phyloP scores from a whole-genome alignment of 805 yeast genomes.

The Barnettozyma sucrosica region DNA sequence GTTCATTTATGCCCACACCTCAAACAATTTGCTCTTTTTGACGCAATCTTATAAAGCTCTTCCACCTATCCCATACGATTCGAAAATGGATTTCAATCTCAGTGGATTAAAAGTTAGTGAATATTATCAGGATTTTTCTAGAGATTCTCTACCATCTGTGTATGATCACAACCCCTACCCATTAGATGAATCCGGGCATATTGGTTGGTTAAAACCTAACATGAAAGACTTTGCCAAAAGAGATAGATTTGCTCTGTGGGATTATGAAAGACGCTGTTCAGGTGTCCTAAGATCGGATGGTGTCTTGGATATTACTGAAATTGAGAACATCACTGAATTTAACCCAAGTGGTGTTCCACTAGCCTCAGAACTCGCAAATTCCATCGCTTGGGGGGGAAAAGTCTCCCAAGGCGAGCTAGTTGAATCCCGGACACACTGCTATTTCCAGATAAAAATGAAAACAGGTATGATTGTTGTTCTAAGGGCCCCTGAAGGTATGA shows the following conservation, averaged over 20 bases:
- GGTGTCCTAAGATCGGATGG: constrained; percentile 54
- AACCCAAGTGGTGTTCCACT: constrained; percentile 21
- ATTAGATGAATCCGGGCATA: constrained; percentile 42
- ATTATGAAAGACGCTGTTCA: constrained; percentile 55
- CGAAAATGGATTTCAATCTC: constrained; percentile 2
- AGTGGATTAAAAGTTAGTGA: constrained; percentile 26
- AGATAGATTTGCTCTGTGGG: constrained; percentile 59
- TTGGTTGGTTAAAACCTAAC: constrained; percentile 53
- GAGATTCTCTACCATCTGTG: constrained; percentile 28
- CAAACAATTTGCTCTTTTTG: constrained; percentile 55
- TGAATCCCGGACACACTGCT: constrained; percentile 33
- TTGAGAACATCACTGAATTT: constrained; percentile 36
- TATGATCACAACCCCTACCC: constrained; percentile 52
- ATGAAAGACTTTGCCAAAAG: constrained; percentile 37
- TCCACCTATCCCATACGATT: constrained; percentile 51
- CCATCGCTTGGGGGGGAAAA: constrained; percentile 24
- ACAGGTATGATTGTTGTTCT: constrained; percentile 44
- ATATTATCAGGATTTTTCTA: constrained; percentile 16
- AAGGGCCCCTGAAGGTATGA: constrained; percentile 45
- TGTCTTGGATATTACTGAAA: constrained; percentile 51
- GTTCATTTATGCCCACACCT: constrained; percentile 58
- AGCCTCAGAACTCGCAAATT: constrained; percentile 27
- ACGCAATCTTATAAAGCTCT: constrained; percentile 47
- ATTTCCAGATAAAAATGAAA: constrained; percentile 45
- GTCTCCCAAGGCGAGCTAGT: constrained; percentile 14